Evolutionary conservation across 2,329 filamentous ascomycete genomes (phyloP).

Genomic region (Fusarium avenaceum): DNA sequence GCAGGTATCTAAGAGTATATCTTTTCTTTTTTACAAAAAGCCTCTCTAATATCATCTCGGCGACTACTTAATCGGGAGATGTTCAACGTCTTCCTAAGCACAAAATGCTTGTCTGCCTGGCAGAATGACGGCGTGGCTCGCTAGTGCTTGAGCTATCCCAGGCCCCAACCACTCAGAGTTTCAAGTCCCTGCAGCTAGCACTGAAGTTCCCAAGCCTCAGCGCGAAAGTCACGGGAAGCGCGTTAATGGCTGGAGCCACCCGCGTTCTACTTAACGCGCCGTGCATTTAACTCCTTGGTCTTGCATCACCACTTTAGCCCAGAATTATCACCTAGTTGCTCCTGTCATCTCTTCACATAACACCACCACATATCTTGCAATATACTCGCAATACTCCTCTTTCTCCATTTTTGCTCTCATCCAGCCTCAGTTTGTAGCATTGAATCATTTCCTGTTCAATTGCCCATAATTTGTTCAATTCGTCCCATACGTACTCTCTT

Average conservation of each 20-base stretch:
- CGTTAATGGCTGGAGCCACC: conserved; percentile 39
- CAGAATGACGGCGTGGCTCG: conserved; percentile 29
- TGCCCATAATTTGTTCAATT: conserved; percentile 39
- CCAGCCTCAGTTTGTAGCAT: not conserved
- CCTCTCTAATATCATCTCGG: conserved; percentile 7
- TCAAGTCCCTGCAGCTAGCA: conserved; percentile 15
- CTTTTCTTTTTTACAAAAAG: not conserved
- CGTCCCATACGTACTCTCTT: conserved; percentile 14
- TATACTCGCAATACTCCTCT: not conserved
- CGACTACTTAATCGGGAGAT: conserved; percentile 8
- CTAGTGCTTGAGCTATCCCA: conserved; percentile 32
- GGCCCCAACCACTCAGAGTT: conserved; percentile 38
- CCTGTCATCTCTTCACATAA: conserved; percentile 18
- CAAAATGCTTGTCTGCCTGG: conserved; percentile 7
- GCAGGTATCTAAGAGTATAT: not conserved
- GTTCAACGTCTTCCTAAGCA: conserved; percentile 5
- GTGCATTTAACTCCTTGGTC: conserved; percentile 29
- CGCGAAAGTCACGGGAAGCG: conserved; percentile 45
- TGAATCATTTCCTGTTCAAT: conserved; percentile 2
- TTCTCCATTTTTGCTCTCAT: not conserved
- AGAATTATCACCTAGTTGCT: conserved; percentile 25
- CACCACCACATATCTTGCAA: not conserved
- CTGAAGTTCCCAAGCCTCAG: conserved; percentile 28
- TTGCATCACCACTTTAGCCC: conserved; percentile 36
- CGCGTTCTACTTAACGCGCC: conserved; percentile 44